These are phyloP conservation scores for Asterochloris sp. DNA, from an alignment of 139 green algal genomes.

Conservation along the genomic window DNA sequence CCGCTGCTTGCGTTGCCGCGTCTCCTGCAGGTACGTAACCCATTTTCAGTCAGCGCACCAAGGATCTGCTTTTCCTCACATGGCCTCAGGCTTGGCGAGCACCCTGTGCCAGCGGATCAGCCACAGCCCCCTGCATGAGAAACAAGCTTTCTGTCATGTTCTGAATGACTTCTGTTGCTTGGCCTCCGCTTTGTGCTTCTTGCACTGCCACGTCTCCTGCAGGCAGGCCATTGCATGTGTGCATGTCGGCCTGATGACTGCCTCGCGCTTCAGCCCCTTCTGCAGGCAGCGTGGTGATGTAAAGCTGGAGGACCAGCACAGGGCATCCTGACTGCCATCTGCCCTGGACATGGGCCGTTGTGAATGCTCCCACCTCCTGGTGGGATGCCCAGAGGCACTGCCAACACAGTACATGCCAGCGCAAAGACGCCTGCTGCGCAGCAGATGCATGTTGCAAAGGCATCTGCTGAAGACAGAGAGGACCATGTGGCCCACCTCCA, in stretches of 20 bases:
- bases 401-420: background rate
- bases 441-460: background rate
- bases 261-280: background rate
- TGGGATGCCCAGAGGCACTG: background rate
- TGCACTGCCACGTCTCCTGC: background rate
- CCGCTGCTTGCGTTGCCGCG: constrained; percentile 7
- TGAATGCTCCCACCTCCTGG: background rate
- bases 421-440: background rate
- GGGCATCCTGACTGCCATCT: background rate
- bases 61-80: background rate
- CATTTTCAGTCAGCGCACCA: background rate
- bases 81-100: background rate
- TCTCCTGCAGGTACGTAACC: background rate
- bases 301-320: background rate
- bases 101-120: background rate
- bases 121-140: background rate
- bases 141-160: background rate
- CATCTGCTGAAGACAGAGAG: background rate
- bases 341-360: background rate
- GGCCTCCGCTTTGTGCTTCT: background rate
- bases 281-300: background rate
- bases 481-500: background rate
- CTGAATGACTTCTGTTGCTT: background rate
- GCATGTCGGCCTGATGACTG: background rate
- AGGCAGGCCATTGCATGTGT: background rate